phyloP scores from a whole-genome alignment of 257 asterid species.

The Ajuga chamaepitys region DNA sequence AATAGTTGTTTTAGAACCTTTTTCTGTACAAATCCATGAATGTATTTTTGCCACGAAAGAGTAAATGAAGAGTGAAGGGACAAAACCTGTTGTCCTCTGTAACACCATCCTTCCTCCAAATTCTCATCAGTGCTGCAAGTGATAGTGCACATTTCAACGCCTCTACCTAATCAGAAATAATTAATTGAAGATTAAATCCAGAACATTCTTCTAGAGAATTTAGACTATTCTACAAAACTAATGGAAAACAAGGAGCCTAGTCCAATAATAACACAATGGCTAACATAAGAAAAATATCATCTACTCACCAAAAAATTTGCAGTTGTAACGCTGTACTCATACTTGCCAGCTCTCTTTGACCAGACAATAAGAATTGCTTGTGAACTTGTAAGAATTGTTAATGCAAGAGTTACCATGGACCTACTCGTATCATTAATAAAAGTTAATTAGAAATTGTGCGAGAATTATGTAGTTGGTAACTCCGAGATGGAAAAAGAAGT shows the following conservation, averaged over 20 bases:
- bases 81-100: constrained; percentile 86
- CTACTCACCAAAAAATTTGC: constrained; percentile 94
- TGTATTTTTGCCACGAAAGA: too few species aligned
- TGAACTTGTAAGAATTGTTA: constrained; percentile 95
- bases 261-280: background rate
- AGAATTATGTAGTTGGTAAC: constrained; percentile 3
- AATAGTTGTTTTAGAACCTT: background rate
- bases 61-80: constrained; percentile 2
- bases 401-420: constrained; percentile 73
- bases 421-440: constrained; percentile 26
- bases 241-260: background rate
- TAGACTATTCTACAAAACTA: background rate
- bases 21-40: constrained; percentile 4
- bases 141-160: constrained; percentile 85
- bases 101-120: constrained; percentile 85
- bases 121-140: constrained; percentile 78
- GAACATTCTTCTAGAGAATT: constrained; percentile 13
- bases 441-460: background rate
- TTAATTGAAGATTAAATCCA: constrained; percentile 13
- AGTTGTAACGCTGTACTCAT: constrained; percentile 96
- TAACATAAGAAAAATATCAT: constrained; percentile 10
- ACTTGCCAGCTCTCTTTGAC: constrained; percentile 99
- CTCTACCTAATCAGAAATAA: constrained; percentile 64
- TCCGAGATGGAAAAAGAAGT: constrained; percentile 1
- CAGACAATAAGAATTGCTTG: constrained; percentile 98